Evolutionary conservation across 148 eudicot species (phyloP), one percentile per base, ranked within the genome.

Genomic region (Chenopodium formosanum): DNA sequence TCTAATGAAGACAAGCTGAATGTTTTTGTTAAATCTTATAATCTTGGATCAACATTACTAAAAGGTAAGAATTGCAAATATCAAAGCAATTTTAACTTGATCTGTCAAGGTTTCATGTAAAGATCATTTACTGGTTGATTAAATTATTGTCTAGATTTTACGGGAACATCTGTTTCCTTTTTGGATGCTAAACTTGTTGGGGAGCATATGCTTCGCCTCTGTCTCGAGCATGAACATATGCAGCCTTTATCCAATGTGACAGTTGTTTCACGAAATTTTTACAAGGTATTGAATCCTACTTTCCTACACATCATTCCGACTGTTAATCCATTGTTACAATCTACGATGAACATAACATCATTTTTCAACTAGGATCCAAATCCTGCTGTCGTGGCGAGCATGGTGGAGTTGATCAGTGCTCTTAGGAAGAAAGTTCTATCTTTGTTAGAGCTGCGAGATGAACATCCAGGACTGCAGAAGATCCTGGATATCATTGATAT

Each of bases 131-230:
- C 29, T 77, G 64, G n/a, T 40, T 29, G 29, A 52, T 80, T 80
- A 56, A 63, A 76, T 78, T 27, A 79, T 48, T 83, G 81, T 85
- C 22, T 92, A 94, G 97, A 84, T 82, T 81, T 92, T 78, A 77
- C 80, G 68, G 97, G 98, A 78, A 73, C 85, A 47, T 50, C 83
- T 79, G 87, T 90, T 34, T 90, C 94, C 56, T 73, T 66, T 80
- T 87, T 92, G 84, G 99, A 97, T 85, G 80, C 89, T 53, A 85
- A 82, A 73, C 91, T 97, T 83, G 83, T 79, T 31, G 94, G 91
- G 62, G 98, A 94, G 81, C 98, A 97, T 85, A 69, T 92, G 58
- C 85, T 97, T 69, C 93, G 95, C 40, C 85, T 97, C 56, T 90
- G 95, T 85, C 83, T 94, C 84, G 99, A 91, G 91, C 92, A 89